Conservation (phyloP, 78 protist genomes). For the Paratrimastix pyriformis region DNA sequence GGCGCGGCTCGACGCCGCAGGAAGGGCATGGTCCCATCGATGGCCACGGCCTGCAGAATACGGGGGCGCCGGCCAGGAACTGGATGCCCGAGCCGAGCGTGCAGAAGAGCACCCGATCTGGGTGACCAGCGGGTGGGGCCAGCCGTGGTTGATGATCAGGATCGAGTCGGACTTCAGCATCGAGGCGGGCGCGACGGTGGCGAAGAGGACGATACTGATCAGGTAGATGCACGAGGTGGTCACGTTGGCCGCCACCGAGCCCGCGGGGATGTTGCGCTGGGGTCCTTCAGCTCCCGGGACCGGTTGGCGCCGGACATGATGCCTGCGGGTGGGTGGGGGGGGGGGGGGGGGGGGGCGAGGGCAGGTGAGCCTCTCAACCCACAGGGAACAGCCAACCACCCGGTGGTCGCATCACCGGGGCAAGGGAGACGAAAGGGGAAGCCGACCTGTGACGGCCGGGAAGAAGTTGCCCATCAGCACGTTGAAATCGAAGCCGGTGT, state of each 20-base stretch:
- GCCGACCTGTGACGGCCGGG: slow-evolving; percentile 15
- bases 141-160: not conserved
- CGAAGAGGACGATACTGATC: not conserved
- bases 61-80: not conserved
- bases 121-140: not conserved
- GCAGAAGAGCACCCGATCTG: slow-evolving; percentile 11
- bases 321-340: no score
- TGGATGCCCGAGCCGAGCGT: slow-evolving; percentile 10
- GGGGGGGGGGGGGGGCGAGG: not conserved
- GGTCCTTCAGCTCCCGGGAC: slow-evolving; percentile 1
- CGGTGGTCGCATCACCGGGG: not conserved
- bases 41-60: not conserved
- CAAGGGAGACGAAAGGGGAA: not conserved
- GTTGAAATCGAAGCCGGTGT: not conserved
- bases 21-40: slow-evolving; percentile 1
- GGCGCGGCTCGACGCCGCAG: slow-evolving; percentile 12
- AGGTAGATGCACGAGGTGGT: not conserved
- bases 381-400: no score
- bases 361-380: not conserved
- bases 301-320: slow-evolving; percentile 22
- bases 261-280: not conserved
- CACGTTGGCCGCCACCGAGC: not conserved
- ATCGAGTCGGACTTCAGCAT: not conserved
- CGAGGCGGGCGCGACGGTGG: not conserved
- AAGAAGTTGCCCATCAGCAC: slow-evolving; percentile 17